These are phyloP conservation scores for Sophora flavescens DNA, from an alignment of 306 rosid genomes.

Conservation along the genomic window DNA sequence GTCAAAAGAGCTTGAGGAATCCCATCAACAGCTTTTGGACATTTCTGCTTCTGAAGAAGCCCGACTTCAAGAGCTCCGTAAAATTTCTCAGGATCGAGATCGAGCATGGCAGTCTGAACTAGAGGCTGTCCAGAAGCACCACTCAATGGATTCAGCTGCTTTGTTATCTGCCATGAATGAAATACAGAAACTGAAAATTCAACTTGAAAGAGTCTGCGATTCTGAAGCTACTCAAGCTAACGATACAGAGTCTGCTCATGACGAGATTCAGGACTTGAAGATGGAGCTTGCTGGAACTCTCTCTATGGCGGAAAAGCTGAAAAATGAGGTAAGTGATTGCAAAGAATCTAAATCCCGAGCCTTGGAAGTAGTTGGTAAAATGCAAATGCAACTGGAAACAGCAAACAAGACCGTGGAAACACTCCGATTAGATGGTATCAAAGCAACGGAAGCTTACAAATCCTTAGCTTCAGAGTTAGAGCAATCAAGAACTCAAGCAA, in stretches of 20 bases:
- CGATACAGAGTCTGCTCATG: slow-evolving; percentile 67
- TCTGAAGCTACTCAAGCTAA: slow-evolving; percentile 62
- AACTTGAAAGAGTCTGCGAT: slow-evolving; percentile 70
- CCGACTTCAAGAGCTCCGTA: slow-evolving; percentile 74
- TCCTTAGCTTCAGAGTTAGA: slow-evolving; percentile 71
- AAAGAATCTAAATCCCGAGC: slow-evolving; percentile 75
- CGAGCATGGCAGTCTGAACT: slow-evolving; percentile 94
- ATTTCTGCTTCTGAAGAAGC: slow-evolving; percentile 79
- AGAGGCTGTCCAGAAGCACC: slow-evolving; percentile 88
- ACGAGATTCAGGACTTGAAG: slow-evolving; percentile 66
- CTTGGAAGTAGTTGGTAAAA: slow-evolving; percentile 57
- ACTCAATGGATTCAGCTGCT: slow-evolving; percentile 86
- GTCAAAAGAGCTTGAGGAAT: slow-evolving; percentile 74
- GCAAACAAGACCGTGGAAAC: slow-evolving; percentile 65
- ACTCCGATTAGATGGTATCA: slow-evolving; percentile 61
- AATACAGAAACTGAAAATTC: slow-evolving; percentile 83
- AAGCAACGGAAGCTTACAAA: slow-evolving; percentile 61
- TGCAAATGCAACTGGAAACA: slow-evolving; percentile 67
- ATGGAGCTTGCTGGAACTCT: slow-evolving; percentile 71
- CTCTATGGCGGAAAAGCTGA: slow-evolving; percentile 69
- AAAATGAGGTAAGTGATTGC: slow-evolving; percentile 63
- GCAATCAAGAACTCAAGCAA: slow-evolving; percentile 69
- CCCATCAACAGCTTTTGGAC: slow-evolving; percentile 74
- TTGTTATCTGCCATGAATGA: slow-evolving; percentile 80
- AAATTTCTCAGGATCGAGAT: slow-evolving; percentile 88